phyloP scores from a whole-genome alignment of 108 stramenopile species.

The Mediolabrus comicus region DNA sequence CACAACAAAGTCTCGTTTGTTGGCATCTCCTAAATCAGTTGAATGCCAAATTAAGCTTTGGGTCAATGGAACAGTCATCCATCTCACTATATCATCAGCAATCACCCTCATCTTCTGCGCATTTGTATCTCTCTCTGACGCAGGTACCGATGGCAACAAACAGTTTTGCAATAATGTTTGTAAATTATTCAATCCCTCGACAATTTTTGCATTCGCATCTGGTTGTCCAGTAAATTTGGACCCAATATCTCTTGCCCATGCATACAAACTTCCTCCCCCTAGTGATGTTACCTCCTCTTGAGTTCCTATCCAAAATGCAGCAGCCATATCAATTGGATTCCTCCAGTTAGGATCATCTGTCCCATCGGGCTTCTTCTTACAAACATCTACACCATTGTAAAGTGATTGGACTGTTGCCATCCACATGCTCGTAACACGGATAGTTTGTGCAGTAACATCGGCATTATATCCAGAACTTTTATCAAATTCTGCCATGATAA shows the following conservation, averaged over 20 bases:
- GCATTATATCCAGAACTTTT: constrained; percentile 32
- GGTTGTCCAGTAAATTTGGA: constrained; percentile 51
- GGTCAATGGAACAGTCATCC: constrained; percentile 72
- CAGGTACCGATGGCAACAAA: constrained; percentile 8
- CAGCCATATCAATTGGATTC: constrained; percentile 61
- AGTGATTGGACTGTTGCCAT: constrained; percentile 67
- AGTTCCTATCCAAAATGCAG: constrained; percentile 75
- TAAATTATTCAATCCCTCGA: constrained; percentile 40
- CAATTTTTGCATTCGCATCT: constrained; percentile 54
- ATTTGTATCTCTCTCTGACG: constrained; percentile 10
- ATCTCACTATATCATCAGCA: constrained; percentile 32
- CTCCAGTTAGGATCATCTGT: constrained; percentile 14
- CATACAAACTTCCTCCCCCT: constrained; percentile 67
- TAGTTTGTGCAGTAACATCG: constrained; percentile 24
- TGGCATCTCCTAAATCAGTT: constrained; percentile 2
- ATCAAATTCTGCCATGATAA: constrained; percentile 28
- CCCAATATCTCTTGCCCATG: constrained; percentile 53
- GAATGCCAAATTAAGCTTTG: constrained; percentile 70
- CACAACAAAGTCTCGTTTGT: background rate
- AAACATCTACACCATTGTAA: constrained; percentile 51
- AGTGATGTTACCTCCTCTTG: constrained; percentile 50
- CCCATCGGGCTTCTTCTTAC: constrained; percentile 23
- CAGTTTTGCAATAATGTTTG: constrained; percentile 24
- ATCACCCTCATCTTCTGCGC: constrained; percentile 46
- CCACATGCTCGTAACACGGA: constrained; percentile 61